Base-by-base conservation (phyloP, 2,329 filamentous ascomycete genomes). In the Phialophora macrospora region DNA sequence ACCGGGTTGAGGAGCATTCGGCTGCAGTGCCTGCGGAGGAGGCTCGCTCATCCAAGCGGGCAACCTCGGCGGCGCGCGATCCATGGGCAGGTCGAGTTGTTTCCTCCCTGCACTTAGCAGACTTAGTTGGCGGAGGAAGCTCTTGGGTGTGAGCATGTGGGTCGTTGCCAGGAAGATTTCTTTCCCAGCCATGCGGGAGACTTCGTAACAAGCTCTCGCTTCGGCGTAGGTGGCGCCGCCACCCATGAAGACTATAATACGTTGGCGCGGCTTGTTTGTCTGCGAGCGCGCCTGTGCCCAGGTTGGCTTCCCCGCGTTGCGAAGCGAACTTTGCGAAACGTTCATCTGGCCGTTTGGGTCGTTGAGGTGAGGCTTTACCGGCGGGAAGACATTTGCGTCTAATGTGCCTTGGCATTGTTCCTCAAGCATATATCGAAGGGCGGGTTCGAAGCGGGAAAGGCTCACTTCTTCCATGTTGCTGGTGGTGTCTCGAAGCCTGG, bases 161-260 rank as follows among this genome's bases (percentile, higher is more conserved):
- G 90, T 93, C 0, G 92, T 95, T 20, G 90, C 87, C 4, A 99
- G 85, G 75, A 96, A 91, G n/a, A 98, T 82, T 72, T 99, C 95
- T 70, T 90, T 87, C 60, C 87, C 87, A 55, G 87, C 87, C 57
- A 87, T 81, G 60, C 88, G 85, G 2, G 91, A 90, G 28, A 94
- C 81, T 73, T 97, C 92, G 76, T 98, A 98, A 79, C 95, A 99
- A 12, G 88, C 85, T 30, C 95, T 88, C 34, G 91, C 86, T 79
- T 99, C 95, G 4, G 92, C 93, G 76, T 94, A 97, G 0, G 95
- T 98, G 22, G 95, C 95, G 52, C 95, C 95, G 55, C 95, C 95
- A 1, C 94, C 95, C 85, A 98, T 90, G 76, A 97, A 98, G 17
- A 98, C 89, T 65, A 99, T 91, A 61, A 98, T 85, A 60, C 95